Evolutionary conservation across 148 eudicot genomes (phyloP), one percentile per base, ranked within the genome.

Genomic region (Gaultheria prostrata): DNA sequence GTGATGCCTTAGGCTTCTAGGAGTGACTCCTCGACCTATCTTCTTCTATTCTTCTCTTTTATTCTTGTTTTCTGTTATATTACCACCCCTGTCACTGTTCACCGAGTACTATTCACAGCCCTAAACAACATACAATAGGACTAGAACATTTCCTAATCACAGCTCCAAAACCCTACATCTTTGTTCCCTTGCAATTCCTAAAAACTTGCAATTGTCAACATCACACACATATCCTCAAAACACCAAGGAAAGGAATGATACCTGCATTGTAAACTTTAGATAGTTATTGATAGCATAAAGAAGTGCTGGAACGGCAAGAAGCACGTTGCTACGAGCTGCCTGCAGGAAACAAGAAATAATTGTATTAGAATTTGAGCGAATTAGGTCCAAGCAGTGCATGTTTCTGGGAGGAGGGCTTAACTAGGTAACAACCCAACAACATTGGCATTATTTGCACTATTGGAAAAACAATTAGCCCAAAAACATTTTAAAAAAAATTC

Each of bases 321-420:
- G 98, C 59, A 84, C 90, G 87, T 95, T 95, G 88, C 83, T 93
- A 85, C 98, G 98, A 83, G 98, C 98, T 85, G 98, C 98, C 98
- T 95, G 92, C 93, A 90, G 26, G 26, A 82, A 84, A 79, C 81
- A 35, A 3, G 17, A 54, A 79, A 69, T 30, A 13, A 79, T 18
- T 51, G 28, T 39, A 48, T 71, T 14, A 82, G 20, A 8, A 71
- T 18, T 49, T 43, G 75, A 69, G 83, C 35, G 67, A 50, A 82
- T 32, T 51, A 21, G 26, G 65, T 78, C 8, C 65, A 53, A 14
- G 46, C 48, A 53, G 45, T 51, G 46, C 26, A 30, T 63, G 45
- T 77, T 63, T 63, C 30, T 17, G n/a, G 13, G 30, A 17, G 63
- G 39, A 77, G 77, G 26, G 51, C 33, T 51, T 17, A 35, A 77